Percentiles rank a stretch among this genome's conserved stretches.
These are phyloP conservation scores for Cercospora zeina DNA, from an alignment of 2,329 filamentous ascomycete species.

Conservation along the genomic window DNA sequence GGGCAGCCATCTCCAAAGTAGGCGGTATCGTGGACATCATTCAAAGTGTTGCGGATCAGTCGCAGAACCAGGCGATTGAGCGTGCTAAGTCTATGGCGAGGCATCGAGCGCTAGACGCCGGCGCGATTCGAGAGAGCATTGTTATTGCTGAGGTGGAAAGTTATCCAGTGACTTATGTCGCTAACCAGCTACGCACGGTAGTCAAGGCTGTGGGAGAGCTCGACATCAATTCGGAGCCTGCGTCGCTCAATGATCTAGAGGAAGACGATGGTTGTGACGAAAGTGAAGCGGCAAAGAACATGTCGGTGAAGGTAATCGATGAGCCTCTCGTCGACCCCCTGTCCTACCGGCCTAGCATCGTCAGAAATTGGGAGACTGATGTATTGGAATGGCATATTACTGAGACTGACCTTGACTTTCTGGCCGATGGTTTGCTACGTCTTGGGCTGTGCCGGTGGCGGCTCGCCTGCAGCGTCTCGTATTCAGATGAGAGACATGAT, in stretches of 20 bases:
- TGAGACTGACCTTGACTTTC: slow-evolving; percentile 60
- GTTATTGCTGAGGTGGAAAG: slow-evolving; percentile 52
- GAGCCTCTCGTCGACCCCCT: slow-evolving; percentile 35
- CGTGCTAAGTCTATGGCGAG: slow-evolving; percentile 43
- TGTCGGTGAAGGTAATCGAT: slow-evolving; percentile 41
- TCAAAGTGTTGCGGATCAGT: slow-evolving; percentile 47
- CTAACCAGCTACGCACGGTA: slow-evolving; percentile 39
- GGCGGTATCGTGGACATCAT: slow-evolving; percentile 56
- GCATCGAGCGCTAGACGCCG: slow-evolving; percentile 41
- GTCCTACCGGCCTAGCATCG: slow-evolving; percentile 49
- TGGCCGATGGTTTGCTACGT: slow-evolving; percentile 62
- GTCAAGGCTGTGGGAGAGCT: slow-evolving; percentile 40
- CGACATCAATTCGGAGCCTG: slow-evolving; percentile 32
- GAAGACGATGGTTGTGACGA: slow-evolving; percentile 22
- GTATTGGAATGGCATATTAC: slow-evolving; percentile 56
- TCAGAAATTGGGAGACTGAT: slow-evolving; percentile 48
- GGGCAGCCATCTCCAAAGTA: slow-evolving; percentile 60
- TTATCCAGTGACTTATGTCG: slow-evolving; percentile 41
- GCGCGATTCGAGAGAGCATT: slow-evolving; percentile 43
- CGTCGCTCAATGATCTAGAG: slow-evolving; percentile 27
- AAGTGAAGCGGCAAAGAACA: slow-evolving; percentile 30
- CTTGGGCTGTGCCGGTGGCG: slow-evolving; percentile 62
- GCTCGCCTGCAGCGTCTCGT: slow-evolving; percentile 56
- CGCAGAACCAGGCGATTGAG: slow-evolving; percentile 44
- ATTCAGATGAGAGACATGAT: slow-evolving; percentile 56